A percentile compares a stretch with the other conserved stretches of the same genome.
Conservation (phyloP, 78 protist genomes). For the Polysphondylium violaceum region DNA sequence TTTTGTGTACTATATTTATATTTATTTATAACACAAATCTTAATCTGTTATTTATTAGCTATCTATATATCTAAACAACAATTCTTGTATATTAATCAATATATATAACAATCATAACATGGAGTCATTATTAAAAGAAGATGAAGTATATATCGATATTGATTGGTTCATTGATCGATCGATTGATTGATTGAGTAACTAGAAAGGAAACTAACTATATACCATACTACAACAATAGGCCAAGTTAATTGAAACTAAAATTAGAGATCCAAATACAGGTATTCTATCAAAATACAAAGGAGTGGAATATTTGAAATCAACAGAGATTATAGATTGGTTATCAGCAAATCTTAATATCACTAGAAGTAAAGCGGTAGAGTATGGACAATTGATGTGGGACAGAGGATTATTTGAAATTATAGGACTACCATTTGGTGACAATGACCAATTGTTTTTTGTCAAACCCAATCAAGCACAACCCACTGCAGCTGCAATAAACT, state of each 20-base stretch:
- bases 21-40: too few species aligned
- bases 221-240: conserved; percentile 3
- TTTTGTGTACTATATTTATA: too few species aligned
- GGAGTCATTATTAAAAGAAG: conserved; percentile 36
- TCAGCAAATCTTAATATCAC: conserved; percentile 10
- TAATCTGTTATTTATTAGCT: too few species aligned
- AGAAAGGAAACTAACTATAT: not conserved
- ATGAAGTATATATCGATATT: conserved; percentile 2
- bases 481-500: not conserved
- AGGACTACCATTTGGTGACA: conserved; percentile 42
- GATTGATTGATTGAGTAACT: too few species aligned
- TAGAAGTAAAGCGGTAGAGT: conserved; percentile 40
- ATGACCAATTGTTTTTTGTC: conserved; percentile 35
- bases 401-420: conserved; percentile 67
- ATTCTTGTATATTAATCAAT: not conserved
- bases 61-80: too few species aligned
- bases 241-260: conserved; percentile 22
- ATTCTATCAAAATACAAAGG: conserved; percentile 62
- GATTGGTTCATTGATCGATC: too few species aligned
- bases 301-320: conserved; percentile 38
- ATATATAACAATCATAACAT: not conserved
- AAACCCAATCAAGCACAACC: conserved; percentile 6
- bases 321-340: conserved; percentile 57
- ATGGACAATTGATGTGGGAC: conserved; percentile 69
- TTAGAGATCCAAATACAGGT: conserved; percentile 52